Evolutionary conservation across 805 yeast genomes (phyloP).

Genomic region (Candida parachauliodes): DNA sequence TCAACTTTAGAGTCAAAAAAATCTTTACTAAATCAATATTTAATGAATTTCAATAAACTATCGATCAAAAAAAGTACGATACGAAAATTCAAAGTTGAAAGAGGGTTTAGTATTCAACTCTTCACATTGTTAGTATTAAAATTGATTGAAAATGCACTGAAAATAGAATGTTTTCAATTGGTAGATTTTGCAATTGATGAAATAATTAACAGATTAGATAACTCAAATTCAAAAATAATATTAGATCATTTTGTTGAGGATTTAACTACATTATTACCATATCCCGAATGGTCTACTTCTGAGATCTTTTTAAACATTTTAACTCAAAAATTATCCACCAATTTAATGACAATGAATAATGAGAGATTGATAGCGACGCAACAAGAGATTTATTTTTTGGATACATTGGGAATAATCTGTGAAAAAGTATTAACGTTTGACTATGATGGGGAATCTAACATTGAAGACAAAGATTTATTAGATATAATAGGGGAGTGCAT

Average conservation of each 20-base stretch:
- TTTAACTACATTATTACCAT: conserved; percentile 42
- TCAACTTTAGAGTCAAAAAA: conserved; percentile 47
- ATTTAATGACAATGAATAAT: conserved; percentile 36
- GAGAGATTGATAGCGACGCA: not conserved
- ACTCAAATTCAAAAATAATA: conserved; percentile 22
- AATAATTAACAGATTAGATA: not conserved
- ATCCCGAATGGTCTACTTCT: conserved; percentile 63
- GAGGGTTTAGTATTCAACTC: conserved; percentile 49
- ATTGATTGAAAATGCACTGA: conserved; percentile 6
- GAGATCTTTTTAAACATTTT: conserved; percentile 47
- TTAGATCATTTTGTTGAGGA: conserved; percentile 59
- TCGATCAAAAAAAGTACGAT: conserved; percentile 44
- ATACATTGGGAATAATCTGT: conserved; percentile 60
- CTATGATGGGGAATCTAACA: not conserved
- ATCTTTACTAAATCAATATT: conserved; percentile 59
- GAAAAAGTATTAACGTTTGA: conserved; percentile 39
- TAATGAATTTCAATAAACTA: conserved; percentile 47
- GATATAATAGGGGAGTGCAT: conserved; percentile 5
- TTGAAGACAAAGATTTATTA: not conserved
- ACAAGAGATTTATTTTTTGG: conserved; percentile 52
- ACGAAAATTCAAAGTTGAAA: conserved; percentile 38
- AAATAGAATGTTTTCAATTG: not conserved
- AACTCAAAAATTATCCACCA: conserved; percentile 38
- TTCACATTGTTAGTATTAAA: conserved; percentile 44
- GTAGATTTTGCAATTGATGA: conserved; percentile 8